phyloP scores from a whole-genome alignment of 2,329 filamentous ascomycete genomes.

The Neonectria punicea region DNA sequence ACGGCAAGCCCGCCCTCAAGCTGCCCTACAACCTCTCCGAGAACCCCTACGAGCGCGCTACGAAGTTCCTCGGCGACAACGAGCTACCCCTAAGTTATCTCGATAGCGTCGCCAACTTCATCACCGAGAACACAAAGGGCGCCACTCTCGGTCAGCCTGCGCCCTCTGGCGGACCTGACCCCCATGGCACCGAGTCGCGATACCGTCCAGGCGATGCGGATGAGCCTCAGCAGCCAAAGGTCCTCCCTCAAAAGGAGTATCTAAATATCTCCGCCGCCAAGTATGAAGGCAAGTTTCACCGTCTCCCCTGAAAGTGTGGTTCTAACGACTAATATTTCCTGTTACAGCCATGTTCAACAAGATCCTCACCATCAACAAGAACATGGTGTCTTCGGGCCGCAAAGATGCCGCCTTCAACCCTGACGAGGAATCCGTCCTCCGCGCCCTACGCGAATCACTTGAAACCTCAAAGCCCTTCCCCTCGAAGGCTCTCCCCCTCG shows the following conservation, averaged over 20 bases:
- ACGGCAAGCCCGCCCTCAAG: constrained; percentile 91
- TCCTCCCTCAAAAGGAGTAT: constrained; percentile 83
- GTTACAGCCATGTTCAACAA: constrained; percentile 77
- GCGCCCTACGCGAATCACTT: constrained; percentile 70
- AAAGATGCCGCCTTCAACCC: constrained; percentile 81
- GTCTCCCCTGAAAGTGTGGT: neutral
- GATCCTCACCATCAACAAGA: constrained; percentile 77
- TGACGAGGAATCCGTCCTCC: constrained; percentile 72
- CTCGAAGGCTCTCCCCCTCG: constrained; percentile 66
- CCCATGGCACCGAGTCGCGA: constrained; percentile 80
- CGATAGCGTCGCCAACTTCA: constrained; percentile 93
- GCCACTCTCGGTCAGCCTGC: constrained; percentile 78
- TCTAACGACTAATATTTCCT: constrained; percentile 11
- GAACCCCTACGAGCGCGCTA: constrained; percentile 91
- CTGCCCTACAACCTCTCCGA: constrained; percentile 93
- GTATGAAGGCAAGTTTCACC: constrained; percentile 58
- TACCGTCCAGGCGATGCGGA: constrained; percentile 74
- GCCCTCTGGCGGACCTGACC: constrained; percentile 68
- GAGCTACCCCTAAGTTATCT: constrained; percentile 88
- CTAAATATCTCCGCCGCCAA: constrained; percentile 82
- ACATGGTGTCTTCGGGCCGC: constrained; percentile 74
- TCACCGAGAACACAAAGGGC: constrained; percentile 88
- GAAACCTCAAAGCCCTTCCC: constrained; percentile 64
- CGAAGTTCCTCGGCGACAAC: constrained; percentile 90
- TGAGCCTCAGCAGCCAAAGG: constrained; percentile 60